Evolutionary conservation across 1,139 yeast species (phyloP), one percentile per base, ranked within the genome.

Genomic region (Candida labiduridarum): DNA sequence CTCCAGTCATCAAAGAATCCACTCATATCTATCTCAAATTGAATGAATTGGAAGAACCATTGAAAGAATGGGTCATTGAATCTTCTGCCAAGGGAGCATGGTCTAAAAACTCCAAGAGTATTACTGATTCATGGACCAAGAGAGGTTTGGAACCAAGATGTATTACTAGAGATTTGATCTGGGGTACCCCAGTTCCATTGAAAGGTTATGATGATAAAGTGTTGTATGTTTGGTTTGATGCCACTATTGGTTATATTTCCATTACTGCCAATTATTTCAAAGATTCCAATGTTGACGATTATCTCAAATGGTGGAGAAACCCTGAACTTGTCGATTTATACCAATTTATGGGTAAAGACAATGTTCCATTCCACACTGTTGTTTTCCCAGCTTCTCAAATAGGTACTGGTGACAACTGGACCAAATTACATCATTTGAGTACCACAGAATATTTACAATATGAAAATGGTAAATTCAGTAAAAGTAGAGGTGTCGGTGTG

Each of bases 331-430:
- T 94, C 56, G 76, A 88, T 59, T 76, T 95, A 58, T 91, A 89
- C 69, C 99, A 94, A 76, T 94, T 94, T 69, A 94, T 94, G 99
- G 99, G 99, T 74, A 94, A 94, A 72, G 99, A 94, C 70, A 94
- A 94, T 64, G 97, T 92, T 60, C 98, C 98, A 39, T 94, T 94
- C 89, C 99, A 94, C 66, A 88, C 97, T 1, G 99, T 95, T 52
- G 96, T 94, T 52, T 94, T 92, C 89, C 99, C 99, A 54, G 84
- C 95, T 44, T 75, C 96, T 40, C 87, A 86, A 70, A 74, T 94
- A 47, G 99, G 98, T 69, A 92, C 99, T 19, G 74, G 79, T 27
- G 95, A 92, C 52, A 65, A 78, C 44, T 94, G 98, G 98, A 92
- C 97, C 52, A 86, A 83, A 82, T 79, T 92, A 59, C 90, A 90